phyloP scores from a whole-genome alignment of 768 basidiomycete species.

The Calocybe gangraenosa region DNA sequence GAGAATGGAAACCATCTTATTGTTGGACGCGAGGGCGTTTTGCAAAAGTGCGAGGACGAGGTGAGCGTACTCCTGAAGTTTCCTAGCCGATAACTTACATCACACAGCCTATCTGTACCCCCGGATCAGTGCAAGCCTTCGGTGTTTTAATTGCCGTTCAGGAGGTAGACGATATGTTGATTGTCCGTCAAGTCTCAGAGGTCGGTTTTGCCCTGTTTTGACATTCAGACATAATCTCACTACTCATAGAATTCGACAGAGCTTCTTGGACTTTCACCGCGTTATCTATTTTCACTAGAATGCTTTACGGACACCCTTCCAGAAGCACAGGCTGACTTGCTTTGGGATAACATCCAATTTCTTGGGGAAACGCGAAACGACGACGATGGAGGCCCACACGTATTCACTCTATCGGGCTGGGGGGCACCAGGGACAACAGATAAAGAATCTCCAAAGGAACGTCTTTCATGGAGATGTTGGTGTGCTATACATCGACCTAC shows the following conservation, averaged over 20 bases:
- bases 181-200: constrained; percentile 79
- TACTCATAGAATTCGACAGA: constrained; percentile 60
- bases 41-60: constrained; percentile 75
- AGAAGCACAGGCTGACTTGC: constrained; percentile 55
- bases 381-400: constrained; percentile 45
- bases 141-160: constrained; percentile 76
- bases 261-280: constrained; percentile 69
- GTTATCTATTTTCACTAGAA: constrained; percentile 63
- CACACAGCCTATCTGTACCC: constrained; percentile 69
- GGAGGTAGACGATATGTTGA: constrained; percentile 50
- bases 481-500: constrained; percentile 58
- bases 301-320: constrained; percentile 73
- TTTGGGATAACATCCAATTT: constrained; percentile 75
- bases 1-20: constrained; percentile 69
- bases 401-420: constrained; percentile 68
- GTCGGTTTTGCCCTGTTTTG: constrained; percentile 28
- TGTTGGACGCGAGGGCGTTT: constrained; percentile 61
- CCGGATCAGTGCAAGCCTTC: constrained; percentile 79
- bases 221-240: background rate
- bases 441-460: constrained; percentile 24
- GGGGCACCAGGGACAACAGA: constrained; percentile 57
- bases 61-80: constrained; percentile 23
- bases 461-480: constrained; percentile 66
- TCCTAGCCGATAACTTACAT: background rate
- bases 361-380: constrained; percentile 48